These are phyloP conservation scores for Cardiospermum halicacabum DNA, from an alignment of 345 rosid genomes.

Conservation along the genomic window DNA sequence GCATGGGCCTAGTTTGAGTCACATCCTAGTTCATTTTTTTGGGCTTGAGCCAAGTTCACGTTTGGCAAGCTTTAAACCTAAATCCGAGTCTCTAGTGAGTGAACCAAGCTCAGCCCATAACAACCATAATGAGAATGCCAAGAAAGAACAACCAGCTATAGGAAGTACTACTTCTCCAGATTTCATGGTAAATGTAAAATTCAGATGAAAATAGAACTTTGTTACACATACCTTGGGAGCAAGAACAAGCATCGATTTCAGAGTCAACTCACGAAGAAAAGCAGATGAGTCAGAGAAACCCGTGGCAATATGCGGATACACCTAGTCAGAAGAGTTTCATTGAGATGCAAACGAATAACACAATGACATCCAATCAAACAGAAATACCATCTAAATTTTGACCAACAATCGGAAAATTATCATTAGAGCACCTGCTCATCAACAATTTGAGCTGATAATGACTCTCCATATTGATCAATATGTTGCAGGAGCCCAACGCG, in stretches of 20 bases:
- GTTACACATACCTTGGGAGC: slow-evolving; percentile 74
- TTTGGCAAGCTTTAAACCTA: no score
- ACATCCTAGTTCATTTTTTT: no score
- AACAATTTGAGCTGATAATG: slow-evolving; percentile 73
- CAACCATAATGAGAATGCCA: no score
- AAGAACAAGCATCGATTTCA: slow-evolving; percentile 92
- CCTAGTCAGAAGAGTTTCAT: slow-evolving; percentile 40
- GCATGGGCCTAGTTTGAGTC: no score
- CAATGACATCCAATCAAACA: slow-evolving; percentile 6
- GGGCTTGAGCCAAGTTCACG: no score
- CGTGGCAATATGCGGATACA: slow-evolving; percentile 86
- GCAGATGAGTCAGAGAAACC: slow-evolving; percentile 94
- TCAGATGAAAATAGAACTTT: neutral
- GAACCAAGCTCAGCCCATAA: no score
- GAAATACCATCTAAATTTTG: slow-evolving; percentile 6
- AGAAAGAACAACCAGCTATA: no score
- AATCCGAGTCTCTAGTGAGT: no score
- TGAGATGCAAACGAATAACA: neutral
- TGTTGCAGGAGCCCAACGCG: slow-evolving; percentile 94
- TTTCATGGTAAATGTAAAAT: neutral
- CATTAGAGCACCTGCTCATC: slow-evolving; percentile 72
- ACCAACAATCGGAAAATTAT: slow-evolving; percentile 9
- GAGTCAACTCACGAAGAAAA: slow-evolving; percentile 94
- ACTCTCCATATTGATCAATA: slow-evolving; percentile 94
- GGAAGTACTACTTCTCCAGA: slow-evolving; percentile 1